These are phyloP conservation scores for Lipomyces japonicus DNA, from an alignment of 805 yeast species.

Conservation along the genomic window DNA sequence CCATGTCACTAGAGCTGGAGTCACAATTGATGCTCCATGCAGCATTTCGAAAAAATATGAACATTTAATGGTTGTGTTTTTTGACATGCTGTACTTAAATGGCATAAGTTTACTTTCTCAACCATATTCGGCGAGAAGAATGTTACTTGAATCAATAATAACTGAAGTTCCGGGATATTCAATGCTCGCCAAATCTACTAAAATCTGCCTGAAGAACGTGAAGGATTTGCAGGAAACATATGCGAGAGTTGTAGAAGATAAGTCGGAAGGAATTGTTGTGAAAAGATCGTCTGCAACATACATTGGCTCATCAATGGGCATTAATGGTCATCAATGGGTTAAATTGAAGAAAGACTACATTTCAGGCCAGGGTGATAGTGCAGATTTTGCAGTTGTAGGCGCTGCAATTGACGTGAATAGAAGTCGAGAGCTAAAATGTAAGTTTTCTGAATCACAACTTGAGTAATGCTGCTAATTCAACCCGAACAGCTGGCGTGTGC, in stretches of 20 bases:
- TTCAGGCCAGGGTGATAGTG: constrained; percentile 18
- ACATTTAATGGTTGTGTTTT: constrained; percentile 15
- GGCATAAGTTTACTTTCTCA: constrained; percentile 7
- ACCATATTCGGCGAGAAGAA: constrained; percentile 4
- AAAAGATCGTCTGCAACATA: constrained; percentile 6
- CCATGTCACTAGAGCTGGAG: constrained; percentile 15
- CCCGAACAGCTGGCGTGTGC: neutral
- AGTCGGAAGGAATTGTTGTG: constrained; percentile 18
- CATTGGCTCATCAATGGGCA: constrained; percentile 9
- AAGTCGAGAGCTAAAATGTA: constrained; percentile 10
- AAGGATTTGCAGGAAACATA: constrained; percentile 2
- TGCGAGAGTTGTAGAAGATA: neutral
- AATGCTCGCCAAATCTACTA: neutral
- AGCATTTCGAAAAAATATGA: neutral
- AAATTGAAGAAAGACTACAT: constrained; percentile 20
- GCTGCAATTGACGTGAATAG: constrained; percentile 13
- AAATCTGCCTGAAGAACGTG: neutral
- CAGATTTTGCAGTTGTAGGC: constrained; percentile 20
- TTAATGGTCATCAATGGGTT: constrained; percentile 8
- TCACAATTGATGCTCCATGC: constrained; percentile 1
- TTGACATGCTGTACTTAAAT: constrained; percentile 16
- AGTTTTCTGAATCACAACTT: too few relatives aligned
- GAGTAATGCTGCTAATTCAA: neutral
- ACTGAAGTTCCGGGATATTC: constrained; percentile 6
- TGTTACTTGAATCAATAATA: constrained; percentile 1